Conservation (phyloP, 176 grass and related monocot genomes). For the Cenchrus americanus region DNA sequence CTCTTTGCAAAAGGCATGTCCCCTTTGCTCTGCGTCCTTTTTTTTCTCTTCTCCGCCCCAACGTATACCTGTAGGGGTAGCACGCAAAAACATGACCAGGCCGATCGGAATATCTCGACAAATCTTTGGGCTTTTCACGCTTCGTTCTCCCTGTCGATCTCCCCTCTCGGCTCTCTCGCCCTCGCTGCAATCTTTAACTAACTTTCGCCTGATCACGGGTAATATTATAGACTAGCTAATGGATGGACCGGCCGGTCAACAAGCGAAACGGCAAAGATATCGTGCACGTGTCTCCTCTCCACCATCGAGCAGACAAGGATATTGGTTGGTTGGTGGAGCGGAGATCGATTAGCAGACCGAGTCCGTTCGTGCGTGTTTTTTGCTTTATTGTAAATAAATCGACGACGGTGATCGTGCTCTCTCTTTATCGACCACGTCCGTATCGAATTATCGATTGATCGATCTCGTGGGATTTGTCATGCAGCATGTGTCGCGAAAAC, state of each 20-base stretch:
- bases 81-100: neutral
- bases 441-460: neutral
- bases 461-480: conserved; percentile 11
- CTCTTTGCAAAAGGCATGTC: conserved; percentile 34
- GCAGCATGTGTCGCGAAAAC: neutral
- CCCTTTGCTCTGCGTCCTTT: neutral
- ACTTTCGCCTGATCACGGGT: conserved; percentile 3
- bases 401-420: neutral
- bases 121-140: conserved; percentile 26
- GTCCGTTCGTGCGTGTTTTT: neutral
- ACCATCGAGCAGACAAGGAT: too few species aligned
- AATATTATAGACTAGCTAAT: neutral
- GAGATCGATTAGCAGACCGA: neutral
- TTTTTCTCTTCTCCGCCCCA: neutral
- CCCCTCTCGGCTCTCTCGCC: neutral
- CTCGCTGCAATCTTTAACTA: neutral
- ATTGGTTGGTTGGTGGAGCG: neutral
- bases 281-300: conserved; percentile 24
- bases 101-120: conserved; percentile 38
- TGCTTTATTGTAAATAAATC: neutral
- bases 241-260: neutral
- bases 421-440: neutral
- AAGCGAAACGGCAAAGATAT: neutral
- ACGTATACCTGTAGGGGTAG: neutral
- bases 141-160: neutral